Percentiles rank a stretch among this genome's conserved stretches.
Conservation (phyloP, 345 rosid species). For the Leavenworthia alabamica region DNA sequence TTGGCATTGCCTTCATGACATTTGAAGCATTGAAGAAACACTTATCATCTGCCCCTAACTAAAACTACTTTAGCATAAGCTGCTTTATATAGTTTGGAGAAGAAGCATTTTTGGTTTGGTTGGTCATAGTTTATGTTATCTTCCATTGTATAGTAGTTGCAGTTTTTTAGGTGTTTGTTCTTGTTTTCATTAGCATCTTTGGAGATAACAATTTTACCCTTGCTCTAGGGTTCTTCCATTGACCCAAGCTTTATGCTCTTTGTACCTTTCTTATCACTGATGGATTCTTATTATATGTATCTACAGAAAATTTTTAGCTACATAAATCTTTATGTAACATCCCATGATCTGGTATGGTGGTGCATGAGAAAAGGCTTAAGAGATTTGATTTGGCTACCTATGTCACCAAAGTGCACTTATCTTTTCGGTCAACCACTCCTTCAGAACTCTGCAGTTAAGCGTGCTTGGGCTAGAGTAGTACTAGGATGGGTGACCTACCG, state of each 20-base stretch:
- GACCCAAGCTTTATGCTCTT: constrained; percentile 10
- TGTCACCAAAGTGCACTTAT: too few species aligned
- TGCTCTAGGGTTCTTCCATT: constrained; percentile 13
- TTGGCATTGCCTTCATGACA: constrained; percentile 92
- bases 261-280: not conserved
- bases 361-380: too few species aligned
- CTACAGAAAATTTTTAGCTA: not conserved
- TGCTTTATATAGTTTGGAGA: constrained; percentile 17
- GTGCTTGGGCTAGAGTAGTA: too few species aligned
- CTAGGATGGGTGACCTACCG: too few species aligned
- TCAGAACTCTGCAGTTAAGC: too few species aligned
- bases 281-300: not conserved
- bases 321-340: too few species aligned
- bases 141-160: constrained; percentile 23
- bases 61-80: constrained; percentile 2
- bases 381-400: too few species aligned
- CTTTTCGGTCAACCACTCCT: too few species aligned
- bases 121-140: not conserved
- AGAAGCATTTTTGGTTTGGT: not conserved
- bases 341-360: too few species aligned
- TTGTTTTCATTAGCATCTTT: constrained; percentile 5
- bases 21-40: constrained; percentile 65
- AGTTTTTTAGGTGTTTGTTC: constrained; percentile 15
- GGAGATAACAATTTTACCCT: constrained; percentile 21
- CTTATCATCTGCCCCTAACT: constrained; percentile 21